Conservation (phyloP, 352 stramenopile genomes). For the Phytophthora ohioensis region DNA sequence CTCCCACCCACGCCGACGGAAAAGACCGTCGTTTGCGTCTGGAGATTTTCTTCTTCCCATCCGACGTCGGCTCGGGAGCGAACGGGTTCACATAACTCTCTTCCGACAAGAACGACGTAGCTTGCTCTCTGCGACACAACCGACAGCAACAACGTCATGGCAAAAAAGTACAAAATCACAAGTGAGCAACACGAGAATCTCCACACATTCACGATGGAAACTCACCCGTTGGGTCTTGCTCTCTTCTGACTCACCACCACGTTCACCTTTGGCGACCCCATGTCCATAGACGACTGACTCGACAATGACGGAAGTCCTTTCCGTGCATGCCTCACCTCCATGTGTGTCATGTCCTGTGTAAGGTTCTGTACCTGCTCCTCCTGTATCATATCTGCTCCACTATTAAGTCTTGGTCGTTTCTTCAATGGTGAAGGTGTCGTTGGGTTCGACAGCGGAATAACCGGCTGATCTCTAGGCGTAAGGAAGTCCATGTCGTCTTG, state of each 20-base stretch:
- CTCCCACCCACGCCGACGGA: constrained; percentile 50
- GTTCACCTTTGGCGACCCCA: constrained; percentile 40
- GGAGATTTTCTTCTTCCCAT: constrained; percentile 67
- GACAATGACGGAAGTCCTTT: constrained; percentile 57
- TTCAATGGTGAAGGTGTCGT: constrained; percentile 86
- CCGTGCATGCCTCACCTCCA: constrained; percentile 58
- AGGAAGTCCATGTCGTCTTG: constrained; percentile 90
- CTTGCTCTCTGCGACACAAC: constrained; percentile 36
- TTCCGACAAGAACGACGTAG: constrained; percentile 32
- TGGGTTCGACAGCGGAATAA: constrained; percentile 83
- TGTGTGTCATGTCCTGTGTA: constrained; percentile 80
- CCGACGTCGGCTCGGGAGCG: constrained; percentile 57
- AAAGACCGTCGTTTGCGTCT: constrained; percentile 78
- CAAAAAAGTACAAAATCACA: constrained; percentile 9
- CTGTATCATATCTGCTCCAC: constrained; percentile 46
- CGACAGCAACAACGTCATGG: constrained; percentile 19
- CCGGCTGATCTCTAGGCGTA: constrained; percentile 83
- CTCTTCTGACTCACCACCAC: constrained; percentile 43
- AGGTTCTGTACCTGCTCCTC: constrained; percentile 77
- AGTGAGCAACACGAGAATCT: constrained; percentile 13
- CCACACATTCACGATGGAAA: neutral
- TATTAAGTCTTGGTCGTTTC: constrained; percentile 65
- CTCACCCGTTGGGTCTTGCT: constrained; percentile 41
- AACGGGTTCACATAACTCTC: constrained; percentile 81
- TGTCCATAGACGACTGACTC: constrained; percentile 59